Conservation (phyloP, 2,329 filamentous ascomycete species). For the Pyrenophora teres region DNA sequence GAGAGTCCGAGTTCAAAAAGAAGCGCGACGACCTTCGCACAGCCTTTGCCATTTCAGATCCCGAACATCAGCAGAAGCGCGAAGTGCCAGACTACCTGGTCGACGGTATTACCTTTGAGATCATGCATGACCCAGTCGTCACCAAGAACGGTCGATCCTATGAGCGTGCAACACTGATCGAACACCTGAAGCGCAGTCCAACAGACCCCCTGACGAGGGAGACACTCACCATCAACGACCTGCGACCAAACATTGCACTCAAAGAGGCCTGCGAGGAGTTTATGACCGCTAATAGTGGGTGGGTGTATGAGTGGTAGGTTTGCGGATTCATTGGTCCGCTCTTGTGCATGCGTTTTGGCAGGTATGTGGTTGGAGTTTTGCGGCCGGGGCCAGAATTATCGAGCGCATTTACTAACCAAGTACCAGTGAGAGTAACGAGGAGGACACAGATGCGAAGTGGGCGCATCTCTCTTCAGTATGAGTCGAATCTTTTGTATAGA, state of each 20-base stretch:
- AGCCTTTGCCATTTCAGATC: conserved; percentile 55
- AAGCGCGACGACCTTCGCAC: conserved; percentile 52
- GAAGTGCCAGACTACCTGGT: conserved; percentile 77
- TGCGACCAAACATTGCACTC: conserved; percentile 81
- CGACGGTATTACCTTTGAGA: conserved; percentile 74
- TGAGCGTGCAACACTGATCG: conserved; percentile 81
- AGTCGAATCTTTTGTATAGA: not conserved
- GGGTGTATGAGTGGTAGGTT: conserved; percentile 85
- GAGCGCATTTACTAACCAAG: conserved; percentile 22
- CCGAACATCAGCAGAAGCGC: conserved; percentile 48
- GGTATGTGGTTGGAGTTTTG: conserved; percentile 11
- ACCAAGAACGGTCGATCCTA: conserved; percentile 90
- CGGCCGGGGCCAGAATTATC: not conserved
- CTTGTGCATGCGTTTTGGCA: conserved; percentile 13
- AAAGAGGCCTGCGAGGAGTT: conserved; percentile 86
- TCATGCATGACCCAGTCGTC: conserved; percentile 72
- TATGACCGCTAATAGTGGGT: conserved; percentile 76
- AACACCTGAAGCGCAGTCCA: conserved; percentile 75
- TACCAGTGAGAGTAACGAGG: conserved; percentile 34
- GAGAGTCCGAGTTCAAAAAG: conserved; percentile 47
- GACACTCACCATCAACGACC: conserved; percentile 67
- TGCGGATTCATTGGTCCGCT: conserved; percentile 19
- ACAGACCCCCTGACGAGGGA: conserved; percentile 86
- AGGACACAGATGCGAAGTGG: conserved; percentile 34
- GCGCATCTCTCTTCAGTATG: conserved; percentile 33